Evolutionary conservation across 495 filamentous ascomycete genomes (phyloP).

Genomic region (Penicillium bovifimosum): DNA sequence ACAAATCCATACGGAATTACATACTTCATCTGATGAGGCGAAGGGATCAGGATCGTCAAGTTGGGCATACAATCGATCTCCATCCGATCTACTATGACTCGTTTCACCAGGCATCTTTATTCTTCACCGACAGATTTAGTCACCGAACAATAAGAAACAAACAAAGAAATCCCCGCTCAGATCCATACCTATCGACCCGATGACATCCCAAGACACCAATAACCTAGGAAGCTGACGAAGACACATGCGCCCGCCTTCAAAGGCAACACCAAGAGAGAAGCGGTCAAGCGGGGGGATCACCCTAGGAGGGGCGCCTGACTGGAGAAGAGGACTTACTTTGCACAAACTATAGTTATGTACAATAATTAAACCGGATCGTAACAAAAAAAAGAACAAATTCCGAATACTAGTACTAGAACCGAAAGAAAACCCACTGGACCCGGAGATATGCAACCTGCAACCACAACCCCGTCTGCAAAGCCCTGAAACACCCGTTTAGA

Average conservation of each 20-base stretch:
- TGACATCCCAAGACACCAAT: constrained; percentile 9
- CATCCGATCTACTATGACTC: neutral
- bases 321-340: neutral
- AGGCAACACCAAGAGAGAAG: constrained; percentile 11
- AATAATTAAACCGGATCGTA: neutral
- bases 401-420: too few relatives aligned
- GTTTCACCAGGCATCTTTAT: neutral
- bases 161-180: neutral
- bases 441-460: constrained; percentile 3
- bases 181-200: neutral
- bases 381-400: neutral
- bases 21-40: neutral
- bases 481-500: constrained; percentile 10
- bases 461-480: neutral
- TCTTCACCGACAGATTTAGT: constrained; percentile 3
- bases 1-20: too few relatives aligned
- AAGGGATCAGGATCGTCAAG: neutral
- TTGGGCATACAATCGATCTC: constrained; percentile 10
- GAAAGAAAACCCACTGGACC: neutral
- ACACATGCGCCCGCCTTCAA: neutral
- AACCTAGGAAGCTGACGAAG: constrained; percentile 12
- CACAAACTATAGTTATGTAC: neutral
- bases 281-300: constrained; percentile 25
- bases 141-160: neutral
- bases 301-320: constrained; percentile 1